These are phyloP conservation scores for Cytospora piceicola DNA, from an alignment of 2,329 filamentous ascomycete genomes.

Conservation along the genomic window DNA sequence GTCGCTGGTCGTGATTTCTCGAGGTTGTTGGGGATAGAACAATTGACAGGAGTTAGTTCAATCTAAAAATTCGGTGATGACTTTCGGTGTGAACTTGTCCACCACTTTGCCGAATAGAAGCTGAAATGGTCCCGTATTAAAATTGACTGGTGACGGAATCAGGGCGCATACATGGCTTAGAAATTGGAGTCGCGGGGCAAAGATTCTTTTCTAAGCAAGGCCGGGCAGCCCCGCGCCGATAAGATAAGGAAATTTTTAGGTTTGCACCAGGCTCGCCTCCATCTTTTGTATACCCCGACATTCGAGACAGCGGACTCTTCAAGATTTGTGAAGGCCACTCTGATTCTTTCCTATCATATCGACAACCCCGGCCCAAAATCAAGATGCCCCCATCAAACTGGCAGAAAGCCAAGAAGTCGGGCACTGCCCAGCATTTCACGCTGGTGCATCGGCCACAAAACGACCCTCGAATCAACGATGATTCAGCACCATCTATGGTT, in stretches of 20 bases:
- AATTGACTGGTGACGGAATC: constrained; percentile 13
- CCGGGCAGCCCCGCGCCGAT: constrained; percentile 21
- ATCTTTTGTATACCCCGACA: background rate
- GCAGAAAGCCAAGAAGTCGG: constrained; percentile 63
- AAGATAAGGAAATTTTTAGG: constrained; percentile 28
- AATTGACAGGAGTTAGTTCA: background rate
- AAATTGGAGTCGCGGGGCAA: constrained; percentile 36
- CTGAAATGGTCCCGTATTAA: background rate
- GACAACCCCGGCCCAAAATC: background rate
- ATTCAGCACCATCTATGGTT: constrained; percentile 85
- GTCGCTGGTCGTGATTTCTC: background rate
- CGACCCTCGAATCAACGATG: constrained; percentile 95
- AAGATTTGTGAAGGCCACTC: constrained; percentile 8
- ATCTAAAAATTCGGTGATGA: background rate
- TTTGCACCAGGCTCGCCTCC: background rate
- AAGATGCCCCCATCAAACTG: constrained; percentile 42
- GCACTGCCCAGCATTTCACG: constrained; percentile 83
- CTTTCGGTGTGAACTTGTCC: constrained; percentile 1
- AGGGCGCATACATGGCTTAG: constrained; percentile 26
- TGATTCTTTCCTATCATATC: background rate
- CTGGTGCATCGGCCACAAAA: constrained; percentile 96
- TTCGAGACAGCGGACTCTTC: constrained; percentile 8
- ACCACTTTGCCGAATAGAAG: background rate
- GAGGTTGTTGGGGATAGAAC: background rate
- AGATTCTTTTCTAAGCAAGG: constrained; percentile 26